phyloP scores from a whole-genome alignment of 257 asterid genomes.

The Fraxinus anomala region DNA sequence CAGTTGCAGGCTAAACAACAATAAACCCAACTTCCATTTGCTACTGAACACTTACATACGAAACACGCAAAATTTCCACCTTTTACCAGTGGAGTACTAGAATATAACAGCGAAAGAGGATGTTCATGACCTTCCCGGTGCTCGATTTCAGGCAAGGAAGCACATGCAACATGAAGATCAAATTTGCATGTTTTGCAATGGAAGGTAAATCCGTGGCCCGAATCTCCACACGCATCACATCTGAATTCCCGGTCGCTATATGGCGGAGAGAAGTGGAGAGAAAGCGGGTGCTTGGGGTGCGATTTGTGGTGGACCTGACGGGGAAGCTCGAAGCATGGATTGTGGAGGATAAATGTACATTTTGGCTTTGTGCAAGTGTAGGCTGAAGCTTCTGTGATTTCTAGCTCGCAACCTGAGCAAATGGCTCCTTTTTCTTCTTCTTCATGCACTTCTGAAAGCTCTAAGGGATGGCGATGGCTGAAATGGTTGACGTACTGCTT shows the following conservation, averaged over 20 bases:
- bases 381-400: constrained; percentile 32
- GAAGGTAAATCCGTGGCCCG: constrained; percentile 52
- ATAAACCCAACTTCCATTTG: background rate
- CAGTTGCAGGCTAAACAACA: constrained; percentile 38
- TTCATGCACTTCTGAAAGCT: constrained; percentile 21
- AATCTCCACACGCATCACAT: constrained; percentile 52
- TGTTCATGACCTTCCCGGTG: constrained; percentile 35
- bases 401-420: constrained; percentile 56
- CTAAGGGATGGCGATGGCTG: constrained; percentile 55
- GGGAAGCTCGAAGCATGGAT: constrained; percentile 51
- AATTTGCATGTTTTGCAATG: constrained; percentile 42
- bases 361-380: constrained; percentile 38
- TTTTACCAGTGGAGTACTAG: constrained; percentile 3
- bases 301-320: constrained; percentile 51
- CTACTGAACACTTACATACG: background rate
- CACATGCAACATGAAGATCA: constrained; percentile 53
- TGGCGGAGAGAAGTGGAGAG: constrained; percentile 46
- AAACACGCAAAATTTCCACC: constrained; percentile 27
- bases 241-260: constrained; percentile 44
- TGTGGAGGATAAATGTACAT: constrained; percentile 55
- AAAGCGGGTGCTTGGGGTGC: constrained; percentile 49
- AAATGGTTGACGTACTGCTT: constrained; percentile 40
- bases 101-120: constrained; percentile 31
- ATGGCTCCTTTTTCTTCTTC: constrained; percentile 26
- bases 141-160: constrained; percentile 45